A percentile compares a stretch with the other conserved stretches of the same genome.
These are phyloP conservation scores for Coriaria nepalensis DNA, from an alignment of 306 rosid species.

Conservation along the genomic window DNA sequence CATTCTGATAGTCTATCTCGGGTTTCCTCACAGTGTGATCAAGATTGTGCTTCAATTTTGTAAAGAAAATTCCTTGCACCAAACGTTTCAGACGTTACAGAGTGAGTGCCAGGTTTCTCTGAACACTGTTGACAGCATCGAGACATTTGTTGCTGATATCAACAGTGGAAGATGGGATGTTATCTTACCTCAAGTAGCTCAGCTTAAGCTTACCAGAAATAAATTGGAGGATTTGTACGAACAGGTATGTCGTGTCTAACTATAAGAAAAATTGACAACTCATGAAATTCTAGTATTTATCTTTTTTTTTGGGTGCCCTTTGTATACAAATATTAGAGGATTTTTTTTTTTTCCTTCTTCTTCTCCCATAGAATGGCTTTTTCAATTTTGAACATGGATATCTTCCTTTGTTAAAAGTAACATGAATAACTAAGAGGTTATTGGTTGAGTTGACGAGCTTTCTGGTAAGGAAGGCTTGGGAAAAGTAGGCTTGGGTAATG, in stretches of 20 bases:
- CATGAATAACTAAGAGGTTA: too few relatives aligned
- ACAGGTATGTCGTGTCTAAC: conserved; percentile 35
- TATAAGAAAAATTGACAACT: neutral
- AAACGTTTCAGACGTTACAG: conserved; percentile 81
- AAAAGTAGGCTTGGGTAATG: too few relatives aligned
- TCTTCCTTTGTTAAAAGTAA: too few relatives aligned
- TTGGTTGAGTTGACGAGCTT: too few relatives aligned
- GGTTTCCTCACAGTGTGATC: conserved; percentile 58
- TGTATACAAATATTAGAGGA: too few relatives aligned
- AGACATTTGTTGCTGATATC: conserved; percentile 81
- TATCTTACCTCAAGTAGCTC: conserved; percentile 87
- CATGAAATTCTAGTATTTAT: too few relatives aligned
- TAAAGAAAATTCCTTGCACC: conserved; percentile 89
- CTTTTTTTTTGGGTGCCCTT: too few relatives aligned
- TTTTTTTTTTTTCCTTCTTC: too few relatives aligned
- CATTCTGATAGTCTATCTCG: too few relatives aligned
- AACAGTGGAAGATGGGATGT: conserved; percentile 98
- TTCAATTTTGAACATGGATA: too few relatives aligned
- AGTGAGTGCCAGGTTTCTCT: conserved; percentile 93
- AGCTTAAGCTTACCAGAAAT: conserved; percentile 90
- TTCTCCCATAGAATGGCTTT: too few relatives aligned
- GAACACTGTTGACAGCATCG: conserved; percentile 93
- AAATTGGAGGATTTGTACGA: conserved; percentile 95
- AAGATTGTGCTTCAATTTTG: conserved; percentile 98
- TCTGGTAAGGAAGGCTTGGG: too few relatives aligned